phyloP scores from a whole-genome alignment of 2,329 filamentous ascomycete species.

The Xylariaceae sp. region DNA sequence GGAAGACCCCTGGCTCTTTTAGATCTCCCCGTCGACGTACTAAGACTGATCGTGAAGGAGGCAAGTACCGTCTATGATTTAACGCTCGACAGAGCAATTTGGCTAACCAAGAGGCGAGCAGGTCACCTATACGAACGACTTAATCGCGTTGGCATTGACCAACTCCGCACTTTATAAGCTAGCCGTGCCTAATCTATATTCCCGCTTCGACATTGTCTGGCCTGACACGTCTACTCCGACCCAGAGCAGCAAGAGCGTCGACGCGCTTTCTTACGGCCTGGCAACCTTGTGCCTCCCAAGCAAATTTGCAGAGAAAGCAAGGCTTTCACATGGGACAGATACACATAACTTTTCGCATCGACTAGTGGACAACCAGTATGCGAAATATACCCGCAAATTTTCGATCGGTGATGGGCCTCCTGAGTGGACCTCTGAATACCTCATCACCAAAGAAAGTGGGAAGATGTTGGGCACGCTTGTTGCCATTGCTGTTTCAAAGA shows the following conservation, averaged over 20 bases:
- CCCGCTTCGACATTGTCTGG: constrained; percentile 88
- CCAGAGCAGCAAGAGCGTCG: constrained; percentile 74
- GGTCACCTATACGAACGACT: constrained; percentile 82
- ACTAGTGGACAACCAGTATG: constrained; percentile 68
- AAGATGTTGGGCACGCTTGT: constrained; percentile 89
- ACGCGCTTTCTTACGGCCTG: constrained; percentile 82
- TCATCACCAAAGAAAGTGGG: constrained; percentile 80
- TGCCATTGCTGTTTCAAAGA: constrained; percentile 77
- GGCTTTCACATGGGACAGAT: constrained; percentile 41
- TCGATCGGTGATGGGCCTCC: constrained; percentile 81
- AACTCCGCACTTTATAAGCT: constrained; percentile 79
- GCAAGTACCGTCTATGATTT: constrained; percentile 49
- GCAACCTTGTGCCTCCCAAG: constrained; percentile 77
- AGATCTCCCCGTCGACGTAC: constrained; percentile 77
- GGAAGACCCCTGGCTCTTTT: constrained; percentile 68
- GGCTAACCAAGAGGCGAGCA: constrained; percentile 43
- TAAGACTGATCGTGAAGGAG: constrained; percentile 81
- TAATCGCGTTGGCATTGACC: constrained; percentile 77
- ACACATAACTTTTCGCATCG: constrained; percentile 33
- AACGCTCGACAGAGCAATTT: neutral
- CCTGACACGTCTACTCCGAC: constrained; percentile 70
- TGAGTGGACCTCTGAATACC: constrained; percentile 81
- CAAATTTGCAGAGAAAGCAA: constrained; percentile 48
- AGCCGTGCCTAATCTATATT: constrained; percentile 80
- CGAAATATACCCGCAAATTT: constrained; percentile 80